phyloP scores from a whole-genome alignment of 495 filamentous ascomycete species.

The Neurospora sp. region DNA sequence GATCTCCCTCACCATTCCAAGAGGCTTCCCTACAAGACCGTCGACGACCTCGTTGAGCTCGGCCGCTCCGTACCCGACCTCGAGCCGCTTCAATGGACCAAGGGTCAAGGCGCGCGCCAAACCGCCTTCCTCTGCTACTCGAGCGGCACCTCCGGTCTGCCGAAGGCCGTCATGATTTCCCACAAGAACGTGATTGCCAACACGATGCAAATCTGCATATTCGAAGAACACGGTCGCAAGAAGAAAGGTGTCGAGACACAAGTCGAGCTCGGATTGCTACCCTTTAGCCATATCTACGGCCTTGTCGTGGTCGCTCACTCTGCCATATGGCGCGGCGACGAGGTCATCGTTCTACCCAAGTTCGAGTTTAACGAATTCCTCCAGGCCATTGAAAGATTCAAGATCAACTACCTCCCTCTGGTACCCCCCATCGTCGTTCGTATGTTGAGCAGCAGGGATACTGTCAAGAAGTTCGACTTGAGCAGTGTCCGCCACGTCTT shows the following conservation, averaged over 20 bases:
- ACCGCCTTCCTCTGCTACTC: conserved; percentile 84
- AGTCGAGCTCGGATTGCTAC: conserved; percentile 61
- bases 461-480: conserved; percentile 62
- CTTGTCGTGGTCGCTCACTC: conserved; percentile 67
- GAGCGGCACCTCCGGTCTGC: conserved; percentile 78
- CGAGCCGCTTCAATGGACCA: conserved; percentile 56
- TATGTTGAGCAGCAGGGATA: conserved; percentile 56
- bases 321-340: conserved; percentile 63
- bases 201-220: conserved; percentile 50
- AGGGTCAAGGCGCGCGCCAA: conserved; percentile 65
- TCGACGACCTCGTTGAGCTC: conserved; percentile 55
- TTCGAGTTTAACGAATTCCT: conserved; percentile 65
- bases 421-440: conserved; percentile 81
- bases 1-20: conserved; percentile 50
- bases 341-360: conserved; percentile 69
- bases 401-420: conserved; percentile 59
- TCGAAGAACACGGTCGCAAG: conserved; percentile 37
- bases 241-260: conserved; percentile 42
- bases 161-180: conserved; percentile 94
- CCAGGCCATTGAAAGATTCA: conserved; percentile 57
- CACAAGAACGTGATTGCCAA: conserved; percentile 86
- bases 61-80: conserved; percentile 53
- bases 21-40: conserved; percentile 52
- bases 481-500: conserved; percentile 57
- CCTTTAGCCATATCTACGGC: conserved; percentile 79